Evolutionary conservation across 2,329 filamentous ascomycete genomes (phyloP).

Genomic region (Penicillium corylophilum): DNA sequence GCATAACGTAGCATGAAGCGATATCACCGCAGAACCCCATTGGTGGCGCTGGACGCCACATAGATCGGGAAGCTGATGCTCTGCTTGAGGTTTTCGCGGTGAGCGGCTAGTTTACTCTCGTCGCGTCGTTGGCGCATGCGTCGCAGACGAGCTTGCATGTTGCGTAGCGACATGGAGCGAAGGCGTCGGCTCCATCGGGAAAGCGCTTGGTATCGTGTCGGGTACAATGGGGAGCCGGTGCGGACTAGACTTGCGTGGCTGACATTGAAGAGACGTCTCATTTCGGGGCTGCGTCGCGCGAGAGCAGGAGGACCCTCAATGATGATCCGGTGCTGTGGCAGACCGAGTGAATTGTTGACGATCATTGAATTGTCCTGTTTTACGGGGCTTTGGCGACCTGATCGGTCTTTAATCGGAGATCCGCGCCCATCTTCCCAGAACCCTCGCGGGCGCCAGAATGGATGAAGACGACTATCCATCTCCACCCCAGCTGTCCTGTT

Average conservation of each 20-base stretch:
- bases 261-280: conserved; percentile 26
- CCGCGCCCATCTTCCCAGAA: conserved; percentile 60
- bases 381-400: conserved; percentile 27
- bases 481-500: conserved; percentile 46
- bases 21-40: conserved; percentile 14
- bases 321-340: conserved; percentile 51
- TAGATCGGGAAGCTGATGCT: conserved; percentile 52
- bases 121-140: conserved; percentile 45
- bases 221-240: conserved; percentile 33
- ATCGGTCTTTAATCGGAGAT: conserved; percentile 38
- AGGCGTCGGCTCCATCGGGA: conserved; percentile 49
- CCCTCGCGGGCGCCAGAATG: conserved; percentile 63
- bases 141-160: conserved; percentile 49
- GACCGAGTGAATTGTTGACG: conserved; percentile 57
- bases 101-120: conserved; percentile 51
- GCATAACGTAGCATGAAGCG: conserved; percentile 5
- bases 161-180: conserved; percentile 52
- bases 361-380: conserved; percentile 38
- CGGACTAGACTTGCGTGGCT: conserved; percentile 35
- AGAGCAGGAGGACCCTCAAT: conserved; percentile 42
- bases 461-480: conserved; percentile 53
- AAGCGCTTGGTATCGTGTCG: conserved; percentile 31
- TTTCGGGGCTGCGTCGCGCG: conserved; percentile 33
- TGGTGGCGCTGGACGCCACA: conserved; percentile 33
- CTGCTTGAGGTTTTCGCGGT: conserved; percentile 53